Evolutionary conservation across 306 rosid species (phyloP).

Genomic region (Prunus campanulata): DNA sequence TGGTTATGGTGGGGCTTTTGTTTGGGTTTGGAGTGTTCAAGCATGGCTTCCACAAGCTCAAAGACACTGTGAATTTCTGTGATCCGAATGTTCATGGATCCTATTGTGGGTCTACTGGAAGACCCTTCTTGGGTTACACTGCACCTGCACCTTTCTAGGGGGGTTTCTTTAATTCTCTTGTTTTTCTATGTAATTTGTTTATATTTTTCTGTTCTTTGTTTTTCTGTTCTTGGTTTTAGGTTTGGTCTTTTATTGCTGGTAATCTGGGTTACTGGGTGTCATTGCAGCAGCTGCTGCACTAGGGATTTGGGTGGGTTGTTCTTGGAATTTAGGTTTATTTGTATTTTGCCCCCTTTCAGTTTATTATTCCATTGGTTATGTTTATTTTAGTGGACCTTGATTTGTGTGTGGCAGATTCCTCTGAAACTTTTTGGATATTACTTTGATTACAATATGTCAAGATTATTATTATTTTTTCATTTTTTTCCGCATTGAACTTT

Average conservation of each 20-base stretch:
- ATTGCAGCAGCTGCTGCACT: neutral
- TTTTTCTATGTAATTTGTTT: neutral
- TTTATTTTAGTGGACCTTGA: neutral
- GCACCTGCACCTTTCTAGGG: constrained; percentile 21
- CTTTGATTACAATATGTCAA: no score
- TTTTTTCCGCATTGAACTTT: no score
- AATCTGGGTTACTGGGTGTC: neutral
- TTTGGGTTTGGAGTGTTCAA: constrained; percentile 85
- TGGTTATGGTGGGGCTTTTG: constrained; percentile 47
- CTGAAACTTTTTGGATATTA: no score
- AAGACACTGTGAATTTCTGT: constrained; percentile 44
- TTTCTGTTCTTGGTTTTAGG: neutral
- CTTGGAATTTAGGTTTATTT: neutral
- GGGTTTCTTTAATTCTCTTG: neutral
- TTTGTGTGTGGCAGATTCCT: neutral
- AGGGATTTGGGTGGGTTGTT: neutral
- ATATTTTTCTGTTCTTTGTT: neutral
- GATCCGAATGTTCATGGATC: constrained; percentile 33
- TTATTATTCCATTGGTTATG: neutral
- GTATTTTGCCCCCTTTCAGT: neutral
- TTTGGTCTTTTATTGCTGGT: neutral
- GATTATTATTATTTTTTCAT: no score
- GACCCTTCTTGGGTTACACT: constrained; percentile 24
- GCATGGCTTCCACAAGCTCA: constrained; percentile 66
- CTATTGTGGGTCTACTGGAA: constrained; percentile 31